Percentiles rank a stretch among this genome's conserved stretches.
phyloP scores from a whole-genome alignment of 169 alveolate genomes.

The Plasmodium coatneyi region DNA sequence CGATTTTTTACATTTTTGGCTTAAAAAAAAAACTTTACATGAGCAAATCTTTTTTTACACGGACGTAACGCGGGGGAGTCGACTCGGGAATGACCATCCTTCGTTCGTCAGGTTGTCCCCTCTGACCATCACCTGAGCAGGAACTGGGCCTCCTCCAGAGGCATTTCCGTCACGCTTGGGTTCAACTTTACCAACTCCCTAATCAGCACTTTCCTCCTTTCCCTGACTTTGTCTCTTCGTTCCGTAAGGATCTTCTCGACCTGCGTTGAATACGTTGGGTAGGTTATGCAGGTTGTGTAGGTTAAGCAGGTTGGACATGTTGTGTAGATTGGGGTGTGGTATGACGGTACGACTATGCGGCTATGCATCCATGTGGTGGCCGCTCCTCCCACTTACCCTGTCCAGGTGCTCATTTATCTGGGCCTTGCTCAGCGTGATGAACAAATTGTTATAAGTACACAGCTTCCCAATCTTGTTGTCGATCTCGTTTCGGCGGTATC shows the following conservation, averaged over 20 bases:
- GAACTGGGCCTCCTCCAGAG: slow-evolving; percentile 65
- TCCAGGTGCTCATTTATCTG: slow-evolving; percentile 48
- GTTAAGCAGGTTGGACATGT: no score
- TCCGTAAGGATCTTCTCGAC: slow-evolving; percentile 51
- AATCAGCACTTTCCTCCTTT: slow-evolving; percentile 42
- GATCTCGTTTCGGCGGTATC: slow-evolving; percentile 58
- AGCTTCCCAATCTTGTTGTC: slow-evolving; percentile 9
- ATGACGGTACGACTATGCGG: not conserved
- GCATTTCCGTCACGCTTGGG: slow-evolving; percentile 70
- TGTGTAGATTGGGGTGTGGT: not conserved
- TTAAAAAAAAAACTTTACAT: not conserved
- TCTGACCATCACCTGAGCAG: not conserved
- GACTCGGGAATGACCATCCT: not conserved
- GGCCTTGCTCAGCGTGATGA: slow-evolving; percentile 20
- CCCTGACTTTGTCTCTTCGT: slow-evolving; percentile 39
- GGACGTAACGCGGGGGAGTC: not conserved
- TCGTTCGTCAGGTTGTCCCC: not conserved
- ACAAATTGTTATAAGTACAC: slow-evolving; percentile 33
- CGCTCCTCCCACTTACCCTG: not conserved
- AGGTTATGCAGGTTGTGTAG: not conserved
- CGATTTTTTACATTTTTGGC: not conserved
- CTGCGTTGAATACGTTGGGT: not conserved
- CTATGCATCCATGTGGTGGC: not conserved
- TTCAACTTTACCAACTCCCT: slow-evolving; percentile 38
- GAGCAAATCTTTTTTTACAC: not conserved